Base-by-base conservation (phyloP, 306 rosid genomes). In the Carpinus fangiana region DNA sequence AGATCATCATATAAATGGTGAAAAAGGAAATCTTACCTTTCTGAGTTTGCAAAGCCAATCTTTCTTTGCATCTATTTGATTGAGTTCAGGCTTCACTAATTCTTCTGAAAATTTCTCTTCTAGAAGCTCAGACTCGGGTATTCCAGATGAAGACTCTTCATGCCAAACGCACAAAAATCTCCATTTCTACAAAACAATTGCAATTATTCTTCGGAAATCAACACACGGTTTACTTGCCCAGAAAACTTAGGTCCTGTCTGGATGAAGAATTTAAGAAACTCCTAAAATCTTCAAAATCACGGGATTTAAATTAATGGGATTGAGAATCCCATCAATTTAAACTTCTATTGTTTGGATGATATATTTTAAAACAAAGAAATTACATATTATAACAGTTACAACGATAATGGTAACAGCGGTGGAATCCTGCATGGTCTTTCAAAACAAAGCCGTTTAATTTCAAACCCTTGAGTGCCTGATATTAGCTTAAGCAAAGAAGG, bases 41-140 rank as follows among this genome's bases (percentile, higher is more conserved):
- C 51, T 69, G 9, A 83, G 73, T 76, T 64, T 54, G 12, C 84
- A 72, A 74, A 79, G 67, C 88, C 89, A 83, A 79, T 86, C 82
- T 47, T 74, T 83, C 20, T 56, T 71, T 61, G 55, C 59, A 34
- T 83, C 51, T 76, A 79, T 46, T 55, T 45, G 73, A 60, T 81
- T 75, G 13, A 20, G 72, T 54, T 76, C 53, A 46, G 73, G 70
- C 78, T 77, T 72, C 46, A 59, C 78, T 59, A 79, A 74, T 76
- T 88, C 86, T 73, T 78, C 81, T 16, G 89, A 53, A 50, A 72
- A 70, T 43, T 79, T 72, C 78, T 81, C 89, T 70, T 81, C 80
- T 66, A 65, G 8, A 66, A 31, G 46, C 56, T 83, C 86, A 14
- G 72, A 77, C 68, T 56, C 84, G 69, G 76, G 60, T 66, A 17